Conservation (phyloP, 139 green algal genomes). For the Chlorella ohadii region DNA sequence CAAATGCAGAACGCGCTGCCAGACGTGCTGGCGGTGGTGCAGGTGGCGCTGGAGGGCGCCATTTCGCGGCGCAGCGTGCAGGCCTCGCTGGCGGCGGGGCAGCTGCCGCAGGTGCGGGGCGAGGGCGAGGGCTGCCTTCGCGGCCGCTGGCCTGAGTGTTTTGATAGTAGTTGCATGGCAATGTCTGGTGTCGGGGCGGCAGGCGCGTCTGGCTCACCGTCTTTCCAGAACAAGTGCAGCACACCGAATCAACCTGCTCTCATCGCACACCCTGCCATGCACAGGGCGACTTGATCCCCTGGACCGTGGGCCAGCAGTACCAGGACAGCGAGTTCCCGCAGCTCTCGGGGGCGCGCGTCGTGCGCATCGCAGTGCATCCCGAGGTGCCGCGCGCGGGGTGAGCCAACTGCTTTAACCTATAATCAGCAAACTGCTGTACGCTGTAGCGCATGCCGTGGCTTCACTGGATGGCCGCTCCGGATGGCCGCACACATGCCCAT, state of each 20-base stretch:
- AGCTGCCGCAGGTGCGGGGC: constrained; percentile 62
- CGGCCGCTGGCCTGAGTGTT: too few relatives aligned
- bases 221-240: too few relatives aligned
- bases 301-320: constrained; percentile 97
- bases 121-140: too few relatives aligned
- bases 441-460: too few relatives aligned
- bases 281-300: constrained; percentile 97
- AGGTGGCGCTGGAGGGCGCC: constrained; percentile 92
- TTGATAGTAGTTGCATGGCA: too few relatives aligned
- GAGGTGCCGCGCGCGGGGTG: constrained; percentile 86
- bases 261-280: too few relatives aligned
- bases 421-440: too few relatives aligned
- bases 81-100: constrained; percentile 80
- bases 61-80: constrained; percentile 79
- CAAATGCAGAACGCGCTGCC: constrained; percentile 66
- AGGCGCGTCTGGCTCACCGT: too few relatives aligned
- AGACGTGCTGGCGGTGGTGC: constrained; percentile 93
- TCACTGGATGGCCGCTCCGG: too few relatives aligned
- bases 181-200: too few relatives aligned
- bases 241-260: too few relatives aligned
- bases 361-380: constrained; percentile 96
- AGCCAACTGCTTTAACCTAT: background rate
- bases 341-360: constrained; percentile 91
- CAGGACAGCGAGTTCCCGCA: constrained; percentile 93
- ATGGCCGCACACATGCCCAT: too few relatives aligned